These are phyloP conservation scores for Aspergillus floridensis DNA, from an alignment of 2,329 filamentous ascomycete genomes.

Conservation along the genomic window DNA sequence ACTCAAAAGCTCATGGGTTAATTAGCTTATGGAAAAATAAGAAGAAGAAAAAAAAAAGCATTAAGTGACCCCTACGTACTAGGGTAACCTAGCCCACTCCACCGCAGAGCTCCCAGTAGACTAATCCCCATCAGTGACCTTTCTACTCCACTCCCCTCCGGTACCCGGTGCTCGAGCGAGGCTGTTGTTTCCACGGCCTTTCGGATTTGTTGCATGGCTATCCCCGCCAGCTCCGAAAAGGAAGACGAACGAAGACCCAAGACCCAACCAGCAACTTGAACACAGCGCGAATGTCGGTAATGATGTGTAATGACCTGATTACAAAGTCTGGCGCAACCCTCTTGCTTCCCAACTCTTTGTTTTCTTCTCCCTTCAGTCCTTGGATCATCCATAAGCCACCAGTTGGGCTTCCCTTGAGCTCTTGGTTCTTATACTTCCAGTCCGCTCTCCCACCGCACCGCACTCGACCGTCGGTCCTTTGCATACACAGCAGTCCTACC, in stretches of 20 bases:
- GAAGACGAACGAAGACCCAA: conserved; percentile 11
- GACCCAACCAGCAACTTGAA: background rate
- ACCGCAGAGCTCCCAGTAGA: background rate
- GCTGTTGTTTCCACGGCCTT: conserved; percentile 29
- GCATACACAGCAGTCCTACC: conserved; percentile 19
- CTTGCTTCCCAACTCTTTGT: conserved; percentile 1
- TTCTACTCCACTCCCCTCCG: conserved; percentile 12
- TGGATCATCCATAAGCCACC: conserved; percentile 3
- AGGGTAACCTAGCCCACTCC: background rate
- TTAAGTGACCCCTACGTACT: background rate
- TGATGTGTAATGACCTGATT: conserved; percentile 12
- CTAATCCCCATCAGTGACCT: too few relatives aligned
- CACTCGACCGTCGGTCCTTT: background rate
- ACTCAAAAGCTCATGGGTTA: background rate
- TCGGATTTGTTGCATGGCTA: conserved; percentile 24
- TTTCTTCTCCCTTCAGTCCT: background rate
- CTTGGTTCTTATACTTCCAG: conserved; percentile 5
- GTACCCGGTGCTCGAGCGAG: conserved; percentile 19
- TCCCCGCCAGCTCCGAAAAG: conserved; percentile 29
- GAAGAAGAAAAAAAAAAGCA: background rate
- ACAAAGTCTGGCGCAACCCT: conserved; percentile 16
- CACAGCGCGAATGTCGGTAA: conserved; percentile 6
- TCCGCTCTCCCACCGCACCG: background rate
- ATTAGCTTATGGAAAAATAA: background rate
- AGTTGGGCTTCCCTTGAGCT: conserved; percentile 1